Conservation (phyloP, 192 early-diverging fungal species). For the Gamsiella multidivaricata region DNA sequence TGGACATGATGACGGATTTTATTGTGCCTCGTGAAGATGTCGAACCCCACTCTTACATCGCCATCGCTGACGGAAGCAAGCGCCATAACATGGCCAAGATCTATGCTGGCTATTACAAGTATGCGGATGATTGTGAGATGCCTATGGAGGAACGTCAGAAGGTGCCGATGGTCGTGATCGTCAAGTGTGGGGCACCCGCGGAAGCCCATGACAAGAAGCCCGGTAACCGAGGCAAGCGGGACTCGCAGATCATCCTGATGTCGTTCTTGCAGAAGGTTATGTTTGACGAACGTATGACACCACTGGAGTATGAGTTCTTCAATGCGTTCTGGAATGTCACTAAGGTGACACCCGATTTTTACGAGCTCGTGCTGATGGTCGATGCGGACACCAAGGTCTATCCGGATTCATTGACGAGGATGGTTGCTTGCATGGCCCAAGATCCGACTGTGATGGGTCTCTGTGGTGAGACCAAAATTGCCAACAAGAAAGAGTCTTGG, state of each 20-base stretch:
- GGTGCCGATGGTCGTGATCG: slow-evolving; percentile 79
- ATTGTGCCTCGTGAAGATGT: slow-evolving; percentile 72
- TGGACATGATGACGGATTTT: slow-evolving; percentile 85
- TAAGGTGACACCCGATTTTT: slow-evolving; percentile 75
- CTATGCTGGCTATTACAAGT: slow-evolving; percentile 89
- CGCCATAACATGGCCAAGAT: slow-evolving; percentile 94
- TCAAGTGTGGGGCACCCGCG: slow-evolving; percentile 81
- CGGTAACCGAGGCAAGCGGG: slow-evolving; percentile 91
- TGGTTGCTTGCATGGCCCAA: slow-evolving; percentile 67
- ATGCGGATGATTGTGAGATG: slow-evolving; percentile 62
- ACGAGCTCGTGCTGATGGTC: slow-evolving; percentile 82
- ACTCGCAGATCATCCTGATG: slow-evolving; percentile 95
- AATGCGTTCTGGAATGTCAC: slow-evolving; percentile 78
- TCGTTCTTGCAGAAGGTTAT: slow-evolving; percentile 88
- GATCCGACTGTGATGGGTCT: slow-evolving; percentile 71
- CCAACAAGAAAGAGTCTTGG: slow-evolving; percentile 75
- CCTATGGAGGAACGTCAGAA: slow-evolving; percentile 59
- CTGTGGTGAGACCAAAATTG: slow-evolving; percentile 77
- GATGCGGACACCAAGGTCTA: slow-evolving; percentile 75
- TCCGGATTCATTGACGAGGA: slow-evolving; percentile 61
- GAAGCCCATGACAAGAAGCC: slow-evolving; percentile 74
- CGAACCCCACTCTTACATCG: slow-evolving; percentile 82
- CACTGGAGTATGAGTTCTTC: slow-evolving; percentile 83
- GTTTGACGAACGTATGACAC: slow-evolving; percentile 83
- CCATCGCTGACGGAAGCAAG: slow-evolving; percentile 89